Evolutionary conservation across 2,329 filamentous ascomycete genomes (phyloP), one percentile per base, ranked within the genome.

Genomic region (Botrytis aclada): DNA sequence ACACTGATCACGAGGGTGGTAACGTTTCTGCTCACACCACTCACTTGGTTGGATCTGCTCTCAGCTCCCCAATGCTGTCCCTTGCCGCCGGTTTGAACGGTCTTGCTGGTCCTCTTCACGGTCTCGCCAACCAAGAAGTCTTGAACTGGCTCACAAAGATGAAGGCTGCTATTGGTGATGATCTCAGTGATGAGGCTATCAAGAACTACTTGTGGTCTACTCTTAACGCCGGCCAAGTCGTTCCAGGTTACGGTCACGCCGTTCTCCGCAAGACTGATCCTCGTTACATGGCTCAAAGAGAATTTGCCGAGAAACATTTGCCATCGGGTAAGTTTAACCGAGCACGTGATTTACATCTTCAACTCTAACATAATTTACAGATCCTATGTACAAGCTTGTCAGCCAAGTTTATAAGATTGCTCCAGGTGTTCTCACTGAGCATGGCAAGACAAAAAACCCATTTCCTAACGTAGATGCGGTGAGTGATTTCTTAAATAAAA

Each of bases 331-430:
- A 41, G 64, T 56, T 14, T 14, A 20, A 34, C 9, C 29, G 25
- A 39, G 14, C 45, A 64, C 60, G 29, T 69, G 62, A 20, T n/a
- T 47, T 20, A 12, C 16, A 37, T 14, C 2, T 56, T 73, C 9
- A 72, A 25, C 34, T 61, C n/a, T 72, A 22, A 14, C 69, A 93
- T 87, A 93, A 98, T 84, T 91, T 98, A 83, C 93, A 82, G 96
- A 98, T 89, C 95, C 95, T 81, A 97, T 99, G 95, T 99, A 98
- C 93, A 94, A 99, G 90, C 93, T 99, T 80, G 96, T 99, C 87
- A 97, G 93, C 89, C 96, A 99, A 88, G 96, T 99, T 80, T 99
- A 98, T 93, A 99, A 99, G 93, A 98, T 99, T 81, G 96, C 96
- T 77, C 96, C 96, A 77, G 93, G 92, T 82, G 96, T 99, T 81